Evolutionary conservation across 305 asterid genomes (phyloP).

Genomic region (Lippia alba): DNA sequence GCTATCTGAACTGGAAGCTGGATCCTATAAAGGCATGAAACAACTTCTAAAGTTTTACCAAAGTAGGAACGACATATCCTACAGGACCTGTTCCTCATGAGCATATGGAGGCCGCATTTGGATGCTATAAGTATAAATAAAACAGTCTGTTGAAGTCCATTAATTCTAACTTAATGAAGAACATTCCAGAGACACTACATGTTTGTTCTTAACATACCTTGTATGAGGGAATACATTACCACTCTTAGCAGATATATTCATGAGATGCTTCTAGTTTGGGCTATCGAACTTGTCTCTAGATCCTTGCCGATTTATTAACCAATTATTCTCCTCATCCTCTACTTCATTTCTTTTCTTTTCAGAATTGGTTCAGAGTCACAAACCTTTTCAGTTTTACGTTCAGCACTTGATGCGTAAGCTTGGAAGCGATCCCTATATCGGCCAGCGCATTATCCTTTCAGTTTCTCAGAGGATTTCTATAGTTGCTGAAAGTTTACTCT

Average conservation of each 20-base stretch:
- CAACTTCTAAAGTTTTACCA: background rate
- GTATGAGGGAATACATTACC: slow-evolving; percentile 13
- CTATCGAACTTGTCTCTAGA: slow-evolving; percentile 16
- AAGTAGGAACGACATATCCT: background rate
- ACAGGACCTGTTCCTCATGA: slow-evolving; percentile 1
- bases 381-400: slow-evolving; percentile 53
- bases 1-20: background rate
- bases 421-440: slow-evolving; percentile 76
- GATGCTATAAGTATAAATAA: background rate
- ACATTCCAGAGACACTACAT: slow-evolving; percentile 15
- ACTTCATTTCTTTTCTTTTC: slow-evolving; percentile 32
- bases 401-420: slow-evolving; percentile 93
- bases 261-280: slow-evolving; percentile 29
- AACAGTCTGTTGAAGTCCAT: background rate
- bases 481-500: slow-evolving; percentile 82
- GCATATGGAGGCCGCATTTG: slow-evolving; percentile 1
- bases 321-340: slow-evolving; percentile 30
- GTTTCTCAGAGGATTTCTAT: slow-evolving; percentile 81
- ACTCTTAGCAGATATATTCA: background rate
- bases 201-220: slow-evolving; percentile 7
- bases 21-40: slow-evolving; percentile 19
- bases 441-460: slow-evolving; percentile 80
- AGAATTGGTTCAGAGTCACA: slow-evolving; percentile 52
- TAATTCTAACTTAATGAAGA: background rate
- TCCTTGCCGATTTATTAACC: slow-evolving; percentile 11